These are phyloP conservation scores for Cornus suecica DNA, from an alignment of 148 eudicot genomes.

Conservation along the genomic window DNA sequence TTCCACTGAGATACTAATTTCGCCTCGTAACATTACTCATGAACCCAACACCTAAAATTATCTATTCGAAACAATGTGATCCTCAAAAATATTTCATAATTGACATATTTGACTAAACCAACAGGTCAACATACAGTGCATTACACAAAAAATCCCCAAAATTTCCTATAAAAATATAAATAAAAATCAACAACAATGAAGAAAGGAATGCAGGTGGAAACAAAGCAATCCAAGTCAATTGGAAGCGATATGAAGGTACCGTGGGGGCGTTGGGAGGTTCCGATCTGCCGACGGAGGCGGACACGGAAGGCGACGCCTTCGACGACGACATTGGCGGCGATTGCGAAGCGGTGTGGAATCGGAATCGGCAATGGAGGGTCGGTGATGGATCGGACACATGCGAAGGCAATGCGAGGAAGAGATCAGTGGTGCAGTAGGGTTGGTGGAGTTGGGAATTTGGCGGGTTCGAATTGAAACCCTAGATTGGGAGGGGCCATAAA, in stretches of 20 bases:
- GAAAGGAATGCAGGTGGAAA: not conserved
- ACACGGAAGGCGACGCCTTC: conserved; percentile 21
- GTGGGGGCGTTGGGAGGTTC: conserved; percentile 14
- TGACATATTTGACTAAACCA: not conserved
- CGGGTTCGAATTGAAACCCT: conserved; percentile 33
- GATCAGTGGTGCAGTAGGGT: not conserved
- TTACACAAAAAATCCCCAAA: not conserved
- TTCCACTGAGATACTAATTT: not conserved
- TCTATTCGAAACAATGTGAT: not conserved
- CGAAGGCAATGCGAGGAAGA: conserved; percentile 10
- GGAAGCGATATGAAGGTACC: conserved; percentile 13
- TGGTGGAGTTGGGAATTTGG: conserved; percentile 15
- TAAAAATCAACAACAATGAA: not conserved
- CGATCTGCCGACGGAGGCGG: conserved; percentile 26
- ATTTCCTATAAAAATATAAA: not conserved
- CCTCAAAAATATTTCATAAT: not conserved
- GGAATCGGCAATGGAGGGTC: conserved; percentile 21
- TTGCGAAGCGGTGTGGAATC: conserved; percentile 7
- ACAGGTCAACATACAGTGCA: not conserved
- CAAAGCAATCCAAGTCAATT: not conserved
- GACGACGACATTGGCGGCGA: conserved; percentile 48
- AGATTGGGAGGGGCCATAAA: conserved; percentile 17
- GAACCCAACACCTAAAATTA: not conserved
- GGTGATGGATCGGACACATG: conserved; percentile 25
- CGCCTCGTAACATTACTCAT: not conserved